Percentiles rank a stretch among this genome's conserved stretches.
These are phyloP conservation scores for Evernia prunastri DNA, from an alignment of 495 filamentous ascomycete species.

Conservation along the genomic window DNA sequence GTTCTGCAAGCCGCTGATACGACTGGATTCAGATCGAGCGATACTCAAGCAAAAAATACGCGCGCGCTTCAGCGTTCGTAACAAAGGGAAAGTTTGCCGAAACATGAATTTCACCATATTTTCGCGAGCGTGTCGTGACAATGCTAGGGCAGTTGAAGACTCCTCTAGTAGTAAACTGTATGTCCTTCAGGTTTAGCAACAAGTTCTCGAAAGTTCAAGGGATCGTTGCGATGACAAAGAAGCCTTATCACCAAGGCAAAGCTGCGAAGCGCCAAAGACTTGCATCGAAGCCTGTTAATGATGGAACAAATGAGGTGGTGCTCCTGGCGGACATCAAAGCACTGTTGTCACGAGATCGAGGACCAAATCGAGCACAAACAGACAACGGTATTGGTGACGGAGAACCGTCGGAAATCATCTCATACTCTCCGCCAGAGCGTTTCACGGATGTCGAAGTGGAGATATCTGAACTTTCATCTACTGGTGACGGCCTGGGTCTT, in stretches of 20 bases:
- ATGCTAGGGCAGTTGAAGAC: background rate
- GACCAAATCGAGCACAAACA: slow-evolving; percentile 21
- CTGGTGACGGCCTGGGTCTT: slow-evolving; percentile 46
- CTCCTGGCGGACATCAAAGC: slow-evolving; percentile 62
- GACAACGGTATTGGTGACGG: background rate
- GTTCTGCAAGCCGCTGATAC: background rate
- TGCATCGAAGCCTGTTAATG: slow-evolving; percentile 40
- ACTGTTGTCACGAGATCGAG: slow-evolving; percentile 50
- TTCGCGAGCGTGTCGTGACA: background rate
- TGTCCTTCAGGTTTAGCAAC: background rate
- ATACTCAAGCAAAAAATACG: background rate
- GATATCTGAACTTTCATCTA: slow-evolving; percentile 74
- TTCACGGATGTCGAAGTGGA: slow-evolving; percentile 74
- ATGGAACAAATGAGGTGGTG: slow-evolving; percentile 65
- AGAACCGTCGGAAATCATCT: background rate
- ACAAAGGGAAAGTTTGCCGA: slow-evolving; percentile 13
- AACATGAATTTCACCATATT: background rate
- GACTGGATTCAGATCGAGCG: background rate
- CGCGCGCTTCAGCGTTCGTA: slow-evolving; percentile 6
- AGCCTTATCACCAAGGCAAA: slow-evolving; percentile 19
- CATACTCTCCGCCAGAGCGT: slow-evolving; percentile 49
- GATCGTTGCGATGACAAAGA: slow-evolving; percentile 16
- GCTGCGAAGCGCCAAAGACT: slow-evolving; percentile 52
- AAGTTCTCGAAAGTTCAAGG: background rate
- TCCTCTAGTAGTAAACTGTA: background rate